Base-by-base conservation (phyloP, 2,329 filamentous ascomycete genomes). In the Pseudogymnoascus sp. region DNA sequence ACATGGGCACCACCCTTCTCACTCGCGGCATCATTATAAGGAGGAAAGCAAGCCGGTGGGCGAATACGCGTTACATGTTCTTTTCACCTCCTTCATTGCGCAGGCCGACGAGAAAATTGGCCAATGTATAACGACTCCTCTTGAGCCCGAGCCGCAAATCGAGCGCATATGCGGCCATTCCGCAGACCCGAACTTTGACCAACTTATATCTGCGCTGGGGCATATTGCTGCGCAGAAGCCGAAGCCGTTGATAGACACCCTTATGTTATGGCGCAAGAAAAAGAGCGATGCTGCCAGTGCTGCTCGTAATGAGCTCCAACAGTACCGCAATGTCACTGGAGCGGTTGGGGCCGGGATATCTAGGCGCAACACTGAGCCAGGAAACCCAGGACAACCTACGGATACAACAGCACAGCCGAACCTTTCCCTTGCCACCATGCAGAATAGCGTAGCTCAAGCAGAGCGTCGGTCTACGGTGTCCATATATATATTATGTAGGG, bases 241-340 rank as follows among this genome's bases (percentile, higher is more conserved):
- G 4, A 97, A 95, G 71, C 89, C 91, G 4, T 75, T 99, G 58
- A 96, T 99, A 68, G 94, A 99, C 73, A 92, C 90, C 18, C 91
- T 99, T 72, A 99, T 99, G 90, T 82, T 95, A 30, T 99, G 94
- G 94, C 85, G 94, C 60, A 97, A 96, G 73, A 89, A 84, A 65
- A 97, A 97, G 76, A 95, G 91, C 65, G 92, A 97, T 73, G 85
- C 88, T 19, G 91, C 92, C 26, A 86, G 83, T 66, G 82, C 86
- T 64, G 86, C 88, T 26, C 79, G 84, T 19, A 73, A 65, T 45
- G 78, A 83, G 67, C 73, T 84, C 19, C 81, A 84, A 65, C 81
- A 84, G 59, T 71, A 76, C 18, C 77, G 76, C 13, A 71, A 71
- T 33, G 72, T 56, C 9, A 52, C 41, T 13, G 55, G 55, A 3